phyloP scores from a whole-genome alignment of 2,329 filamentous ascomycete species.

The Fulvia fulva region DNA sequence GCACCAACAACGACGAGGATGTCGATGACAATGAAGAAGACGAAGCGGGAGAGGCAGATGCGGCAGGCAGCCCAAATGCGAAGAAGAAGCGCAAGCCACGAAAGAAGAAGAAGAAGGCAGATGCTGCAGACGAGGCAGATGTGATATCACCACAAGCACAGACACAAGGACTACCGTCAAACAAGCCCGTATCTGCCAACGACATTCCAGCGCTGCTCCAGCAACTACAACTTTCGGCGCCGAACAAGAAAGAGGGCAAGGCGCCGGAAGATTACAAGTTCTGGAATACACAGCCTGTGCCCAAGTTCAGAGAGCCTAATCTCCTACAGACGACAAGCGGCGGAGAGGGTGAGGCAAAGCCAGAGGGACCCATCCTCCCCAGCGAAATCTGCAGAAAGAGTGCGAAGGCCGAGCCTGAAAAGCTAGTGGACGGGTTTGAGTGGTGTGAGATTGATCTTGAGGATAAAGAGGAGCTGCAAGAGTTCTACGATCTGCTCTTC shows the following conservation, averaged over 20 bases:
- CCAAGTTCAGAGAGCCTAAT: slow-evolving; percentile 61
- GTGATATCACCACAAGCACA: not conserved
- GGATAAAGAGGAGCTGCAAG: slow-evolving; percentile 71
- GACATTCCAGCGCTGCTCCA: slow-evolving; percentile 30
- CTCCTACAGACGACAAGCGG: slow-evolving; percentile 35
- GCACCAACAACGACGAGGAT: slow-evolving; percentile 17
- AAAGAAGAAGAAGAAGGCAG: slow-evolving; percentile 14
- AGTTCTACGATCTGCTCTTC: slow-evolving; percentile 86
- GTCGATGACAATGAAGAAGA: slow-evolving; percentile 21
- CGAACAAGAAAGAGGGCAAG: slow-evolving; percentile 31
- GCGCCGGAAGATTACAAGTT: slow-evolving; percentile 69
- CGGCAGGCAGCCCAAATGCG: not conserved
- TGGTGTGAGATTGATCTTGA: slow-evolving; percentile 89
- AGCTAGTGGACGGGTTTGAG: slow-evolving; percentile 79
- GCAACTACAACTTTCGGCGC: slow-evolving; percentile 25
- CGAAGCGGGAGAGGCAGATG: slow-evolving; percentile 12
- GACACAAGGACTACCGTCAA: slow-evolving; percentile 11
- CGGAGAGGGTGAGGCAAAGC: slow-evolving; percentile 50
- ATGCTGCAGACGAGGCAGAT: slow-evolving; percentile 7
- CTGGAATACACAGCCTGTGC: slow-evolving; percentile 96
- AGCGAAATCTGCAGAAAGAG: slow-evolving; percentile 66
- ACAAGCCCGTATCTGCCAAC: slow-evolving; percentile 21
- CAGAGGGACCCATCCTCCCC: slow-evolving; percentile 79
- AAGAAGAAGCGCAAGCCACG: slow-evolving; percentile 28
- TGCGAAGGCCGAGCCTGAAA: slow-evolving; percentile 56